A percentile compares a stretch with the other conserved stretches of the same genome.
These are phyloP conservation scores for Cardamine chenopodiifolia DNA, from an alignment of 345 rosid genomes.

Conservation along the genomic window DNA sequence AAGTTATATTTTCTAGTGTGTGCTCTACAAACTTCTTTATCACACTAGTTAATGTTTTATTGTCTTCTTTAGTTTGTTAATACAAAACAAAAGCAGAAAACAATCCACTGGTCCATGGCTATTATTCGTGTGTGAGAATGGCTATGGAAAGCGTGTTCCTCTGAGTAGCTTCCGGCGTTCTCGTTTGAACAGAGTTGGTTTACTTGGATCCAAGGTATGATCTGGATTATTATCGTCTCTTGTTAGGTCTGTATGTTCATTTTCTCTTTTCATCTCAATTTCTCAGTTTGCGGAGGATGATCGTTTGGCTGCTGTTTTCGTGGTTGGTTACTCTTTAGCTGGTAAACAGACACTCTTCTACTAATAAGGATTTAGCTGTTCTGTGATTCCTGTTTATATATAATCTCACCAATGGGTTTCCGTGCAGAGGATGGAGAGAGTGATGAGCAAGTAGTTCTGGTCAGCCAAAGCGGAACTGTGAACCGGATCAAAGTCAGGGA, in stretches of 20 bases:
- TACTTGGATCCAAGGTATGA: slow-evolving; percentile 79
- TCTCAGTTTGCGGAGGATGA: slow-evolving; percentile 78
- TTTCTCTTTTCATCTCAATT: background rate
- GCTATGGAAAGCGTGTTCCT: slow-evolving; percentile 93
- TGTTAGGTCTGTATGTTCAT: background rate
- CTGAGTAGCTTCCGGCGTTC: slow-evolving; percentile 66
- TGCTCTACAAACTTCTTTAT: slow-evolving; percentile 14
- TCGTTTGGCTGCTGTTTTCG: slow-evolving; percentile 79
- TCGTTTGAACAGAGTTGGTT: slow-evolving; percentile 76
- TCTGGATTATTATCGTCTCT: slow-evolving; percentile 16
- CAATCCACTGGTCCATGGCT: slow-evolving; percentile 79
- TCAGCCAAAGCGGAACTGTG: slow-evolving; percentile 91
- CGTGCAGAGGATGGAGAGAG: slow-evolving; percentile 82
- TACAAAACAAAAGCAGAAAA: slow-evolving; percentile 44
- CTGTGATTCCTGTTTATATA: slow-evolving; percentile 7
- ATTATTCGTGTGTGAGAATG: slow-evolving; percentile 83
- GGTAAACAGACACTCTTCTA: slow-evolving; percentile 48
- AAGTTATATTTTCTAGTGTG: slow-evolving; percentile 14
- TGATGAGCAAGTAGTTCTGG: slow-evolving; percentile 90
- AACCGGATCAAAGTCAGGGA: slow-evolving; percentile 91
- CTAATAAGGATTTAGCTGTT: background rate
- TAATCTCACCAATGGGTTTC: background rate
- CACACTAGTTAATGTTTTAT: background rate
- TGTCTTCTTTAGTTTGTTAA: slow-evolving; percentile 3
- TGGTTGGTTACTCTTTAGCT: slow-evolving; percentile 82